phyloP scores from a whole-genome alignment of 768 basidiomycete species.

The Boletellus emodensis region DNA sequence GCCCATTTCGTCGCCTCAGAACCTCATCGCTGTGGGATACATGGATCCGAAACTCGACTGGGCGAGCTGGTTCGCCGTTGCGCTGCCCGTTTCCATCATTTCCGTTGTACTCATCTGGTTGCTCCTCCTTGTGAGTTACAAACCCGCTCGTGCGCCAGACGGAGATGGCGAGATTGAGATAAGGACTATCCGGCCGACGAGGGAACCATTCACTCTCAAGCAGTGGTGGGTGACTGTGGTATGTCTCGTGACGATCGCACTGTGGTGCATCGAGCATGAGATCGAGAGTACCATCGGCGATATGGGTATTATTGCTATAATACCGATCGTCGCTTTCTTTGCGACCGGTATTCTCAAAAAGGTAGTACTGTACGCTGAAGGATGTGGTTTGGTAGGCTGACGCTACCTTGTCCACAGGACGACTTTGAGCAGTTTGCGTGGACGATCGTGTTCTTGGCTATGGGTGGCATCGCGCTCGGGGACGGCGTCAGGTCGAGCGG shows the following conservation, averaged over 20 bases:
- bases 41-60: conserved; percentile 89
- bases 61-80: conserved; percentile 91
- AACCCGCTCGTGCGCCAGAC: conserved; percentile 65
- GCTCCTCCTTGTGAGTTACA: conserved; percentile 79
- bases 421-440: conserved; percentile 94
- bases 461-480: conserved; percentile 97
- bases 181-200: conserved; percentile 76
- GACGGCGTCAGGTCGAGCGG: conserved; percentile 91
- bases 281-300: conserved; percentile 80
- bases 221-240: conserved; percentile 90
- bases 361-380: conserved; percentile 39
- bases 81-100: conserved; percentile 82
- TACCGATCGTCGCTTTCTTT: conserved; percentile 93
- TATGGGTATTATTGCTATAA: conserved; percentile 95
- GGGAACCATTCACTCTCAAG: conserved; percentile 73
- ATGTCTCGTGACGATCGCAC: conserved; percentile 74
- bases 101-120: conserved; percentile 92
- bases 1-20: conserved; percentile 97
- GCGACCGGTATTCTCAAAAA: conserved; percentile 91
- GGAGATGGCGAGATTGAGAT: conserved; percentile 80
- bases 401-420: conserved; percentile 46
- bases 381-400: neutral
- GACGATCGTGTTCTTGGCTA: conserved; percentile 93
- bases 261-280: conserved; percentile 87
- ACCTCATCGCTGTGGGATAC: conserved; percentile 82